These are phyloP conservation scores for Gonapodya sp. DNA, from an alignment of 192 early-diverging fungal species.

Conservation along the genomic window DNA sequence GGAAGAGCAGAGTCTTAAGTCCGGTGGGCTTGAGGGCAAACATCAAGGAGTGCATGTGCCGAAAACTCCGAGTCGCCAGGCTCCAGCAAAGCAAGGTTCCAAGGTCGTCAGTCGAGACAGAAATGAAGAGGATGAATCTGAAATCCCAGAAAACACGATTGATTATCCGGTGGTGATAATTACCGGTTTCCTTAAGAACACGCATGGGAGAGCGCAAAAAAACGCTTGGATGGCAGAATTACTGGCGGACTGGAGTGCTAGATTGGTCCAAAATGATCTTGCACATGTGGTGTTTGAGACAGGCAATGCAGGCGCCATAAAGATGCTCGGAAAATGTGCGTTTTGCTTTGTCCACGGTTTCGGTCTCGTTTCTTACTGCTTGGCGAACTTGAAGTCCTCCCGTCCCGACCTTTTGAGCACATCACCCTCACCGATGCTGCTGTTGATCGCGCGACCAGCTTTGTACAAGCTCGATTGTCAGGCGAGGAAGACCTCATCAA, in stretches of 20 bases:
- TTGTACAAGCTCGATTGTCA: conserved; percentile 41
- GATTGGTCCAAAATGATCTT: conserved; percentile 68
- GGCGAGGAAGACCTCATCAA: conserved; percentile 16
- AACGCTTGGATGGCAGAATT: conserved; percentile 55
- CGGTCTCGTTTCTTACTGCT: neutral
- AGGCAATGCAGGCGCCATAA: conserved; percentile 56
- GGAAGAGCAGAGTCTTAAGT: neutral
- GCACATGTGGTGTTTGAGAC: conserved; percentile 88
- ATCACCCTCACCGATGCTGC: conserved; percentile 64
- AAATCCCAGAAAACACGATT: conserved; percentile 22
- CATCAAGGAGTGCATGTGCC: neutral
- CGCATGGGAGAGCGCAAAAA: conserved; percentile 31
- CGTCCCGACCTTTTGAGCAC: conserved; percentile 57
- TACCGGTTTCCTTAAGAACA: conserved; percentile 71
- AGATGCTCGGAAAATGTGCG: conserved; percentile 60
- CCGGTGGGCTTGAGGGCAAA: neutral
- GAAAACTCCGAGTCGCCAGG: neutral
- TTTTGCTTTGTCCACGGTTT: neutral
- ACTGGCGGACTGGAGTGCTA: conserved; percentile 65
- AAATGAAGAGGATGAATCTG: conserved; percentile 20
- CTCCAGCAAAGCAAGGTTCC: neutral
- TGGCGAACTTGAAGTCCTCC: conserved; percentile 35
- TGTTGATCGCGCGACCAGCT: conserved; percentile 45
- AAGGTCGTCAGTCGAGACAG: neutral
- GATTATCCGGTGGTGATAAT: conserved; percentile 82